Base-by-base conservation (phyloP, 768 basidiomycete species). In the Mrakia gelida region DNA sequence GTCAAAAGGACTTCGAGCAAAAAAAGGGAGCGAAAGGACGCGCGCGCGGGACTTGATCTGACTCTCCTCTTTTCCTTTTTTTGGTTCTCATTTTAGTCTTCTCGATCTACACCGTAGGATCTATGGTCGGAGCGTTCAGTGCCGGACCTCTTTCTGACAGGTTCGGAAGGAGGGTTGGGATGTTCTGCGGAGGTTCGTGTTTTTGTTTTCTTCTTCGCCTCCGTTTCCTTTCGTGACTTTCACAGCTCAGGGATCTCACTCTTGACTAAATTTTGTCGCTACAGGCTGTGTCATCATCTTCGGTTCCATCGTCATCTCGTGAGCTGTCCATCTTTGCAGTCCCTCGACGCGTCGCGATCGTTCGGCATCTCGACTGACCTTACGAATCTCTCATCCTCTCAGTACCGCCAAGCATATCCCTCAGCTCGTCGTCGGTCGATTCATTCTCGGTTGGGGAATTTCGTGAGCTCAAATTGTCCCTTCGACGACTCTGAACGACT, bases 351-450 rank as follows among this genome's bases (percentile, higher is more conserved):
- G 16, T 54, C 52, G 13, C 13, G 13, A 54, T 23, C n/a, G n/a
- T n/a, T n/a, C 13, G 52, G 16, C 5, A 54, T 54, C 13, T 23
- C 23, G 52, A 54, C 52, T 54, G 52, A 15, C 23, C 11, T 11
- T 54, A 15, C 26, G 43, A 9, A 88, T 56, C 84, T 56, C 54
- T 45, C 54, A 2, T 23, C 2, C 54, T 56, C 18, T n/a, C 49
- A 86, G 87, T 5, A 84, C 86, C 10, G 85, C 89, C 5, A 86
- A 86, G 79, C 82, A 84, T 73, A 83, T 85, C 32, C 76, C 83
- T 10, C 88, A 89, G 80, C 87, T 90, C 74, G 84, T 89, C 54
- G 88, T 83, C 28, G 89, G 88, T 68, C 84, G 88, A 28, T 88
- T 88, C 80, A 28, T 80, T 23, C 75, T 76, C 54, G 75, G 75